Percentiles rank a stretch among this genome's conserved stretches.
Conservation (phyloP, 2,329 filamentous ascomycete genomes). For the Achaetomium macrosporum region DNA sequence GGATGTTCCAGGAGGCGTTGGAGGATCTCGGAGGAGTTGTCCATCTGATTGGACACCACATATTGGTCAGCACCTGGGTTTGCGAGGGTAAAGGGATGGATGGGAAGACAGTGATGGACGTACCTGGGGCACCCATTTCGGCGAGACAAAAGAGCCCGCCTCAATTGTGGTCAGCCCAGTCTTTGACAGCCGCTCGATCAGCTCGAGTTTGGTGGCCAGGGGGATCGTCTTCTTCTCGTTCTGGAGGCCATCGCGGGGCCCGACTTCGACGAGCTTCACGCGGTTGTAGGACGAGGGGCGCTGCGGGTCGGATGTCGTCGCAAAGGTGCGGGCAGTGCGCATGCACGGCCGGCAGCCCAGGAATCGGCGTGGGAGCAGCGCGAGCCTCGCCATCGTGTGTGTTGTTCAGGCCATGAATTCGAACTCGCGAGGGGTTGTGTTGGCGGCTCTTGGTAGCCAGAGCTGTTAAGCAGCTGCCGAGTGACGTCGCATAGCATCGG, state of each 20-base stretch:
- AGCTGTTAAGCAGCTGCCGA: neutral
- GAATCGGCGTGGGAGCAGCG: constrained; percentile 18
- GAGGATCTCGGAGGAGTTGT: constrained; percentile 62
- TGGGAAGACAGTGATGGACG: constrained; percentile 9
- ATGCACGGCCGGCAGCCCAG: constrained; percentile 6
- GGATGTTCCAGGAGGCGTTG: constrained; percentile 57
- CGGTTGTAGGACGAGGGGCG: constrained; percentile 33
- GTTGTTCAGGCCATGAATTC: constrained; percentile 9
- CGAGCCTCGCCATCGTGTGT: constrained; percentile 22
- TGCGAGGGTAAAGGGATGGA: neutral
- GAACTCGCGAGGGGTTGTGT: neutral
- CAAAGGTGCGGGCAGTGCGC: constrained; percentile 12
- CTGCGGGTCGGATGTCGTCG: constrained; percentile 15
- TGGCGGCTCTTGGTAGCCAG: neutral
- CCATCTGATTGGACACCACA: constrained; percentile 19
- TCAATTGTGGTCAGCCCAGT: constrained; percentile 71
- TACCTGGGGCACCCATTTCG: constrained; percentile 81
- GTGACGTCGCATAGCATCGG: constrained; percentile 25
- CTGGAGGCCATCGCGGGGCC: constrained; percentile 79
- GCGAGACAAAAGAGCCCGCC: constrained; percentile 74
- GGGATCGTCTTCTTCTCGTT: constrained; percentile 72
- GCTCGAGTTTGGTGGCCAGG: constrained; percentile 66
- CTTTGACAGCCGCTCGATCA: constrained; percentile 62
- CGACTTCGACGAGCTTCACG: constrained; percentile 72
- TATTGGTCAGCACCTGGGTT: neutral